Evolutionary conservation across 2,329 filamentous ascomycete species (phyloP).

Genomic region (Penicillium sp.): DNA sequence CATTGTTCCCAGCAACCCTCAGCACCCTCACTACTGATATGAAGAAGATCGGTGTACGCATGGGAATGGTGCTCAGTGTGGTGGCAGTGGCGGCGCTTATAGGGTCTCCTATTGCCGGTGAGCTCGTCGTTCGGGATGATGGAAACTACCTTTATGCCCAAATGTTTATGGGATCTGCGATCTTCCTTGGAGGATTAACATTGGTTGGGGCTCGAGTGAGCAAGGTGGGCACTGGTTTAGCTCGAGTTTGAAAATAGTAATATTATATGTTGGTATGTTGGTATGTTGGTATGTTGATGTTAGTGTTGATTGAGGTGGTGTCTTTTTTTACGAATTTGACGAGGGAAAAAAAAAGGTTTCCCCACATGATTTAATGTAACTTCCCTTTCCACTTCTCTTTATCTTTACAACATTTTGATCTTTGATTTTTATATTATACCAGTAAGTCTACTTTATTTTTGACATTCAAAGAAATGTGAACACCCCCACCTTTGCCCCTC

Average conservation of each 20-base stretch:
- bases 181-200: constrained; percentile 46
- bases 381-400: too few species aligned
- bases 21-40: constrained; percentile 55
- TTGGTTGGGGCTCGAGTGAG: constrained; percentile 43
- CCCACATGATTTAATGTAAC: too few species aligned
- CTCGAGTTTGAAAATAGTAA: constrained; percentile 30
- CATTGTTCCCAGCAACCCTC: constrained; percentile 63
- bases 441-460: too few species aligned
- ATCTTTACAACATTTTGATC: too few species aligned
- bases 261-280: too few species aligned
- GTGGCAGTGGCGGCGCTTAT: constrained; percentile 55
- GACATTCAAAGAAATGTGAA: too few species aligned
- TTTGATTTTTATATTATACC: too few species aligned
- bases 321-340: too few species aligned
- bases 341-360: too few species aligned
- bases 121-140: constrained; percentile 46
- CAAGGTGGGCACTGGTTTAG: constrained; percentile 31
- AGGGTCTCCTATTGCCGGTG: constrained; percentile 56
- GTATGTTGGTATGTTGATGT: too few species aligned
- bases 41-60: constrained; percentile 54
- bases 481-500: constrained; percentile 10
- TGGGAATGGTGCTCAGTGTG: constrained; percentile 56
- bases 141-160: constrained; percentile 53
- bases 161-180: constrained; percentile 49
- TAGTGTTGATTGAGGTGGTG: too few species aligned